Evolutionary conservation across 768 basidiomycete genomes (phyloP).

Genomic region (Hirschioporus abietinus): DNA sequence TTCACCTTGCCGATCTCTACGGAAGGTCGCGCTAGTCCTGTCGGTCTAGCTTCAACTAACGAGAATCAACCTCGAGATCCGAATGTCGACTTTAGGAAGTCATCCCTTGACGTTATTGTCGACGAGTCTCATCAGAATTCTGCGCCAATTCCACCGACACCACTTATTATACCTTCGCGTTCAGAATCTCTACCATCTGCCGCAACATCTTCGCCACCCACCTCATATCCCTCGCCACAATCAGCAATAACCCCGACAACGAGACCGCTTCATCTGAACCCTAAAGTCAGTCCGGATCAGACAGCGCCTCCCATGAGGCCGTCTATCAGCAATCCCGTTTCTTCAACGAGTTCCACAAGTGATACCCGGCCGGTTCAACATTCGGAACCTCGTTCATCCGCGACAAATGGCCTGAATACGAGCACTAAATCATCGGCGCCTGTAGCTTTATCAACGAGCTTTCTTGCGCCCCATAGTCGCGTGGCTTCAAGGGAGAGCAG

Average conservation of each 20-base stretch:
- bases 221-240: conserved; percentile 8
- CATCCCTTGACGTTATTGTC: background rate
- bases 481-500: conserved; percentile 53
- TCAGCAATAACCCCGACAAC: conserved; percentile 5
- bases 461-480: conserved; percentile 5
- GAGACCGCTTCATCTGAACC: background rate
- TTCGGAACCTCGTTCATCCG: background rate
- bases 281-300: background rate
- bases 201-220: background rate
- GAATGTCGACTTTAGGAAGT: background rate
- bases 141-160: conserved; percentile 1
- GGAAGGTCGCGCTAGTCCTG: background rate
- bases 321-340: background rate
- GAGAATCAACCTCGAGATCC: background rate
- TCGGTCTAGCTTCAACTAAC: background rate
- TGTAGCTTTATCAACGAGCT: conserved; percentile 21
- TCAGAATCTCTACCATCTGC: conserved; percentile 6
- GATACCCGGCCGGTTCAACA: background rate
- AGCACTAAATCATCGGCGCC: background rate
- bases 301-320: background rate
- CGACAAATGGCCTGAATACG: background rate
- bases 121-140: background rate
- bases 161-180: conserved; percentile 8
- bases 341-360: background rate
- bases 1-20: background rate